phyloP scores from a whole-genome alignment of 176 grass and related monocot species.

The Triticum urartu region DNA sequence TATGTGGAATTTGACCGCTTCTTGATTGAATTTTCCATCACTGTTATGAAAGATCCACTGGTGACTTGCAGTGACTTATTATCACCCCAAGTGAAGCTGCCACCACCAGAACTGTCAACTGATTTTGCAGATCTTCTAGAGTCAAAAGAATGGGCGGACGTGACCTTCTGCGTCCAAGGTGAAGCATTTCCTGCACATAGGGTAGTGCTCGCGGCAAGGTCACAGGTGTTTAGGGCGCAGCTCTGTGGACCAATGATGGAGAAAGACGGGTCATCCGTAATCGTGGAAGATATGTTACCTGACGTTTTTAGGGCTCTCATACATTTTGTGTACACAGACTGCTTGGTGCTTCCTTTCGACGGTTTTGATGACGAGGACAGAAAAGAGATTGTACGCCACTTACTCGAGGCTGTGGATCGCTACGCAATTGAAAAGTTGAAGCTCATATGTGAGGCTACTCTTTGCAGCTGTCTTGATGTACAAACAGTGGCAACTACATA shows the following conservation, averaged over 20 bases:
- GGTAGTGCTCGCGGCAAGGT: neutral
- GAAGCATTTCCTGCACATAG: neutral
- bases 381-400: neutral
- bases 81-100: neutral
- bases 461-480: conserved; percentile 21
- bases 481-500: conserved; percentile 6
- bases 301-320: neutral
- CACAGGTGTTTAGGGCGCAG: neutral
- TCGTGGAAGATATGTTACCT: neutral
- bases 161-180: neutral
- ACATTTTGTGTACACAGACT: neutral
- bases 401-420: neutral
- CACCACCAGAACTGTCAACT: neutral
- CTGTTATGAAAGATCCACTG: neutral
- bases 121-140: neutral
- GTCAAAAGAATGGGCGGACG: neutral
- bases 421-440: conserved; percentile 20
- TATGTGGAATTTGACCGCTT: neutral
- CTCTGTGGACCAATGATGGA: neutral
- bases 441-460: neutral
- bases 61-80: neutral
- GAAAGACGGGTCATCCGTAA: neutral
- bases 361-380: neutral
- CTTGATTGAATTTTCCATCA: neutral
- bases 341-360: neutral